Percentiles rank a stretch among this genome's conserved stretches.
Evolutionary conservation across 805 yeast genomes (phyloP).

Genomic region (Yarrowia porcina): DNA sequence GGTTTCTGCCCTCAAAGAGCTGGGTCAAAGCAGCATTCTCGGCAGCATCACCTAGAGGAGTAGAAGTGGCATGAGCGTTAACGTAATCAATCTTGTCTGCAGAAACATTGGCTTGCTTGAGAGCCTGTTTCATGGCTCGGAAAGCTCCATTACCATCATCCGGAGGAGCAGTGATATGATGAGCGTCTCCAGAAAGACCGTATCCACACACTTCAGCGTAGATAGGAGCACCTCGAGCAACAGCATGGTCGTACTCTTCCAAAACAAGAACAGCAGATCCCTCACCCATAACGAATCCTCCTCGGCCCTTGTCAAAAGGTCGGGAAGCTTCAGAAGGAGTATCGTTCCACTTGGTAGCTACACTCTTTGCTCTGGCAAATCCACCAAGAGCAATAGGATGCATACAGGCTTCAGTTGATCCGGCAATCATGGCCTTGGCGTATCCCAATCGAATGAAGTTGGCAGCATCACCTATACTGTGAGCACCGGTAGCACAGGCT

Average conservation of each 20-base stretch:
- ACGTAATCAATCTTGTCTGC: constrained; percentile 63
- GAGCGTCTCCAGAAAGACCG: constrained; percentile 88
- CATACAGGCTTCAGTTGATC: constrained; percentile 86
- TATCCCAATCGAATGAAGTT: constrained; percentile 75
- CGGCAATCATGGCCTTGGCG: constrained; percentile 85
- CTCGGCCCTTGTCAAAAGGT: constrained; percentile 77
- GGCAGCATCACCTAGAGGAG: constrained; percentile 82
- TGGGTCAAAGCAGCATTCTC: constrained; percentile 70
- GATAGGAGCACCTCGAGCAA: constrained; percentile 56
- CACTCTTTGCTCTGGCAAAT: constrained; percentile 82
- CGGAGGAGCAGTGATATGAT: constrained; percentile 89
- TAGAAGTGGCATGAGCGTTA: constrained; percentile 97
- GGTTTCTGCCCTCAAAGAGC: constrained; percentile 43
- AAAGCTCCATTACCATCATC: constrained; percentile 80
- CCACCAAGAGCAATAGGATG: constrained; percentile 89
- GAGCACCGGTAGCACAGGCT: constrained; percentile 96
- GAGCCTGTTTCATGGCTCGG: constrained; percentile 76
- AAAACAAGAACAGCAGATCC: constrained; percentile 82
- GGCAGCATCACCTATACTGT: constrained; percentile 89
- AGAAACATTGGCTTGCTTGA: constrained; percentile 48
- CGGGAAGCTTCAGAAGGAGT: constrained; percentile 66
- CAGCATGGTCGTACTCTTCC: constrained; percentile 76
- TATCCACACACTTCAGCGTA: constrained; percentile 84
- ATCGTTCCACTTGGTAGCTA: constrained; percentile 62
- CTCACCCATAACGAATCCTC: constrained; percentile 91